These are phyloP conservation scores for Eucalyptus melliodora DNA, from an alignment of 345 rosid genomes.

Conservation along the genomic window DNA sequence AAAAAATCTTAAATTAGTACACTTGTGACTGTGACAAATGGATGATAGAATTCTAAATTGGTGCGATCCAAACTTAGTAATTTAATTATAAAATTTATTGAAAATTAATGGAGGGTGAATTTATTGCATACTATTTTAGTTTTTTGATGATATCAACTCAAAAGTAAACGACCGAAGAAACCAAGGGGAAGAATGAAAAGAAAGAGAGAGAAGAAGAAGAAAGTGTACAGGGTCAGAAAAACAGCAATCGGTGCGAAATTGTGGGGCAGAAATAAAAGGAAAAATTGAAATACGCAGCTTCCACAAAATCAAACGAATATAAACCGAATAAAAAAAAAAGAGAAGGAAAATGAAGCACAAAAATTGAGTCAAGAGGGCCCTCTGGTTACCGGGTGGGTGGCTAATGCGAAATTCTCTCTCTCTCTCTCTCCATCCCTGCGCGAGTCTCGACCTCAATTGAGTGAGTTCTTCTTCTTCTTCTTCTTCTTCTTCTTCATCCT, in stretches of 20 bases:
- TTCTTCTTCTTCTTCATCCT: not conserved
- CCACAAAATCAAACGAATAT: not conserved
- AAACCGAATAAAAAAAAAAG: not conserved
- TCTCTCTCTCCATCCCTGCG: not conserved
- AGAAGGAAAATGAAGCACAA: not conserved
- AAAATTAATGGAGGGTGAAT: too few species aligned
- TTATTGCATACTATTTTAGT: too few species aligned
- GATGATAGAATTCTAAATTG: fast-evolving
- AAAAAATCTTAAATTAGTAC: fast-evolving
- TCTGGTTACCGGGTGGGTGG: not conserved
- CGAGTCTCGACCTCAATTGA: constrained; percentile 5
- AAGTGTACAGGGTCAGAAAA: not conserved
- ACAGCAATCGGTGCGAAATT: not conserved
- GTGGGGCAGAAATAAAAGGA: not conserved
- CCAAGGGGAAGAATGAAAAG: not conserved
- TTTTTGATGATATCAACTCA: too few species aligned
- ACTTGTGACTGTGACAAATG: fast-evolving
- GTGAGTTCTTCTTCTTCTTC: constrained; percentile 13
- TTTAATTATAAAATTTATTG: too few species aligned
- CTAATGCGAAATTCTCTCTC: not conserved
- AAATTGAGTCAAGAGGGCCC: not conserved
- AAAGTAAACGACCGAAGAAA: not conserved
- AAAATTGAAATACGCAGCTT: not conserved
- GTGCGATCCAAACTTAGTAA: too few species aligned
- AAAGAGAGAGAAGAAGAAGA: too few species aligned